Evolutionary conservation across 257 asterid genomes (phyloP).

Genomic region (Nicotiana undulata): DNA sequence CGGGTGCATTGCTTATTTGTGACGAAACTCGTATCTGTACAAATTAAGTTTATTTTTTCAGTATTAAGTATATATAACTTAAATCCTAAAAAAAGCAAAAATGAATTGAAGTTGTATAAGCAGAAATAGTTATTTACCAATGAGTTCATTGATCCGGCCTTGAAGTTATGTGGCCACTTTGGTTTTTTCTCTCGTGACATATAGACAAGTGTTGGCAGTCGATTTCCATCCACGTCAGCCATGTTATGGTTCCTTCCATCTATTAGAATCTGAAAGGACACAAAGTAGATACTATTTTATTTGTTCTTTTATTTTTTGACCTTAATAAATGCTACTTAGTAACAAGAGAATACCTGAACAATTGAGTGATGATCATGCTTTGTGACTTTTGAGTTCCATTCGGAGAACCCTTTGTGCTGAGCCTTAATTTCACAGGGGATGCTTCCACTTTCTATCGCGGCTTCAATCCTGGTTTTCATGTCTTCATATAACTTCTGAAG

Average conservation of each 20-base stretch:
- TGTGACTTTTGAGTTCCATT: constrained; percentile 39
- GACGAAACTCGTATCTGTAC: constrained; percentile 72
- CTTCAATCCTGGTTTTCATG: constrained; percentile 50
- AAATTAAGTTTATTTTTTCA: not conserved
- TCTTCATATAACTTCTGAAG: constrained; percentile 54
- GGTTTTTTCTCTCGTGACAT: constrained; percentile 52
- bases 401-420: constrained; percentile 54
- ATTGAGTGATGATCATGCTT: constrained; percentile 70
- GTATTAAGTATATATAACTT: not conserved
- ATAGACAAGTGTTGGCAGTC: constrained; percentile 44
- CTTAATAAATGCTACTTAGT: not conserved
- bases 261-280: constrained; percentile 26
- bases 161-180: constrained; percentile 40
- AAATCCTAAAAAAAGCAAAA: not conserved
- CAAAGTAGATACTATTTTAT: not conserved
- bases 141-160: constrained; percentile 67
- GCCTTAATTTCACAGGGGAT: constrained; percentile 29
- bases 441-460: constrained; percentile 23
- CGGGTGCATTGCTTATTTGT: constrained; percentile 66
- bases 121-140: constrained; percentile 21
- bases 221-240: constrained; percentile 30
- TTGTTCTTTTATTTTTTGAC: not conserved
- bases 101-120: too few relatives aligned
- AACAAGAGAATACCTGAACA: constrained; percentile 43
- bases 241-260: constrained; percentile 28